phyloP scores from a whole-genome alignment of 208 protist species.

The Leishmania gerbilli region DNA sequence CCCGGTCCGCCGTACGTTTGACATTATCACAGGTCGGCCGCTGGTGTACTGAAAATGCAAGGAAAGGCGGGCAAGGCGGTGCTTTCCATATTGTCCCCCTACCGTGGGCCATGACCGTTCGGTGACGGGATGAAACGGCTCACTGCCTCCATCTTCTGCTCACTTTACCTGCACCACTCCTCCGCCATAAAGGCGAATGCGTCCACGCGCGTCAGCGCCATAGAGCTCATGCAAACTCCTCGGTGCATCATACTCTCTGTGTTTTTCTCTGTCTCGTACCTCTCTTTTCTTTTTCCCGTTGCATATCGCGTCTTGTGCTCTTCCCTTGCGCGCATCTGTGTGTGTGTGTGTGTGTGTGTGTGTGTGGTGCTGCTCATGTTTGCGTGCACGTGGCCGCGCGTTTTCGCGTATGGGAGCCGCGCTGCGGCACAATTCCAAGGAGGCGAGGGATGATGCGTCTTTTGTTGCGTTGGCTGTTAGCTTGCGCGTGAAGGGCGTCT shows the following conservation, averaged over 20 bases:
- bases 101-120: background rate
- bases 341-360: too few species aligned
- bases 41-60: conserved; percentile 13
- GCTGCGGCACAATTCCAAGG: too few species aligned
- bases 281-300: background rate
- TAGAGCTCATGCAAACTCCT: background rate
- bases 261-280: background rate
- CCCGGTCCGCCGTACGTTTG: conserved; percentile 41
- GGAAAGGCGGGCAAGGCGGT: background rate
- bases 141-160: background rate
- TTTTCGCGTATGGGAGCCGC: background rate
- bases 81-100: background rate
- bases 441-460: too few species aligned
- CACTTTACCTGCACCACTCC: background rate
- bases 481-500: too few species aligned
- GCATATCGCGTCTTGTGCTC: background rate
- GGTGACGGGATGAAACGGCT: background rate
- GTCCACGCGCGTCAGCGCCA: background rate
- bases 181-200: background rate
- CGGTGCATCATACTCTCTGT: background rate
- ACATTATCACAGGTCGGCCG: conserved; percentile 73
- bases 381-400: background rate
- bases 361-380: background rate
- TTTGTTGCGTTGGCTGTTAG: too few species aligned
- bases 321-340: background rate